phyloP scores from a whole-genome alignment of 2,329 filamentous ascomycete genomes.

The Grosmannia clavigera region DNA sequence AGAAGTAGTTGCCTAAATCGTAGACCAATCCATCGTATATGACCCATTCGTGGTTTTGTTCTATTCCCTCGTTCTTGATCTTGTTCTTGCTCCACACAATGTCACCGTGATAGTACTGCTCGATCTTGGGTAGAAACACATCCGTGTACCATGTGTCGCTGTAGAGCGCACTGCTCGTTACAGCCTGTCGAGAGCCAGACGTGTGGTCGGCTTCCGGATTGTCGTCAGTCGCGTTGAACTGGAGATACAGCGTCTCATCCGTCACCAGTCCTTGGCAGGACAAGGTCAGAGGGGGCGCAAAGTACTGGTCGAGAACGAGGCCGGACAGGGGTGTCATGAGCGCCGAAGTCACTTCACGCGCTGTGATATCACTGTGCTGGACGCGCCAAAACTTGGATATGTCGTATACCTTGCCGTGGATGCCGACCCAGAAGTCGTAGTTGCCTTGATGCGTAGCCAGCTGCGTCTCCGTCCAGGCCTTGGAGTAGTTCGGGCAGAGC shows the following conservation, averaged over 20 bases:
- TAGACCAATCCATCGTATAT: conserved; percentile 67
- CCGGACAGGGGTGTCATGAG: conserved; percentile 72
- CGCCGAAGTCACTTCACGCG: conserved; percentile 40
- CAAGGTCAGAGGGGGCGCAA: conserved; percentile 61
- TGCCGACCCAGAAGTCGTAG: conserved; percentile 75
- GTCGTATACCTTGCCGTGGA: conserved; percentile 84
- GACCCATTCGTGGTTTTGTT: conserved; percentile 64
- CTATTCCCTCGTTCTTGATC: conserved; percentile 52
- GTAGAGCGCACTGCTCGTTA: conserved; percentile 45
- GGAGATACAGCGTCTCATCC: conserved; percentile 41
- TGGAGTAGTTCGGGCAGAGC: conserved; percentile 82
- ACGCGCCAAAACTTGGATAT: conserved; percentile 76
- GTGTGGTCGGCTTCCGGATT: conserved; percentile 50
- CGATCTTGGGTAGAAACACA: conserved; percentile 65
- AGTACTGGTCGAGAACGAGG: conserved; percentile 70
- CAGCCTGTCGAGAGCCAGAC: conserved; percentile 49
- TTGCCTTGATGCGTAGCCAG: conserved; percentile 57
- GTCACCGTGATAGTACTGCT: conserved; percentile 76
- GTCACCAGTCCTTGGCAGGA: conserved; percentile 65
- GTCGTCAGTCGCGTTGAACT: conserved; percentile 51
- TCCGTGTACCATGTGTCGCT: conserved; percentile 64
- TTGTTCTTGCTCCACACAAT: conserved; percentile 55
- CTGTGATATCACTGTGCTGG: conserved; percentile 66
- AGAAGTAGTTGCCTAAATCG: conserved; percentile 85
- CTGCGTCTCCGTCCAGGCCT: conserved; percentile 67